Conservation (phyloP, 805 yeast species). For the Candida chauliodis region DNA sequence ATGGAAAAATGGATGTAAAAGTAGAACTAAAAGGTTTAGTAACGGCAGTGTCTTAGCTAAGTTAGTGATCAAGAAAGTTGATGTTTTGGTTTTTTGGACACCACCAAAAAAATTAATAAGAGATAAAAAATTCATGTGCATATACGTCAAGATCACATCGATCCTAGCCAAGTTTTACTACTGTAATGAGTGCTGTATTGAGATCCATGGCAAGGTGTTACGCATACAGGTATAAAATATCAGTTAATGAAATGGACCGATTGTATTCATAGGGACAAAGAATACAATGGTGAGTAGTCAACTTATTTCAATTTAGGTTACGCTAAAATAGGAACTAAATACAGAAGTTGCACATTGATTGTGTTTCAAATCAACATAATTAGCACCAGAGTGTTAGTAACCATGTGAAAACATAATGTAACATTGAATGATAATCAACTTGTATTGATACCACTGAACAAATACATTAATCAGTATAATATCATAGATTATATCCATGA, state of each 20-base stretch:
- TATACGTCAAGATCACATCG: not conserved
- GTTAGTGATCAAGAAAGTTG: not conserved
- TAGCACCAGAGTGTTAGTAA: constrained; percentile 95
- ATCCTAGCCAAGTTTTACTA: no score
- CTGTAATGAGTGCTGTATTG: no score
- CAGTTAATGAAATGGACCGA: constrained; percentile 69
- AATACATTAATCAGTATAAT: not conserved
- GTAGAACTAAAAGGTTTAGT: no score
- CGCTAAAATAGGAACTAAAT: constrained; percentile 85
- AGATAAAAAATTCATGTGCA: constrained; percentile 3
- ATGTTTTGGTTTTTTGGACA: constrained; percentile 7
- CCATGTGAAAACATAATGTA: constrained; percentile 32
- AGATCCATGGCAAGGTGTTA: no score
- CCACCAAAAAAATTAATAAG: constrained; percentile 4
- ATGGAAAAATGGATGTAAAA: no score
- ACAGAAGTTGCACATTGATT: constrained; percentile 29
- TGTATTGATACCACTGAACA: not conserved
- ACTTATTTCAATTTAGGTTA: constrained; percentile 69
- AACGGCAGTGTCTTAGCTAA: no score
- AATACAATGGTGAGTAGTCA: constrained; percentile 69
- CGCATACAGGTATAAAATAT: no score
- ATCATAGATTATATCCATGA: no score
- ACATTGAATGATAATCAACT: not conserved
- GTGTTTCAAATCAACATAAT: constrained; percentile 25
- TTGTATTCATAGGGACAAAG: constrained; percentile 37